Conservation (phyloP, 169 alveolate species). For the Plasmodium sp. region DNA sequence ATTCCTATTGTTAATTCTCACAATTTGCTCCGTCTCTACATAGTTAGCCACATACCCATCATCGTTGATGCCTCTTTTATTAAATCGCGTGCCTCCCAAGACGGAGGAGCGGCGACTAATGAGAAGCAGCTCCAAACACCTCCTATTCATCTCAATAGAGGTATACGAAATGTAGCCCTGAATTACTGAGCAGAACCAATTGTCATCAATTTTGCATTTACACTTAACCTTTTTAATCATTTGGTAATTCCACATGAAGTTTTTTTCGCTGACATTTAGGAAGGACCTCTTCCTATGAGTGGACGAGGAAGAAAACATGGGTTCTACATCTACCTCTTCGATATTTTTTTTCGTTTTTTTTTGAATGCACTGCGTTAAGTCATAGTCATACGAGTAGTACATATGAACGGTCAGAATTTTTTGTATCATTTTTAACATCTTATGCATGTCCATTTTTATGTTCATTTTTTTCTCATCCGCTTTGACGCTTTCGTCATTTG, state of each 20-base stretch:
- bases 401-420: slow-evolving; percentile 27
- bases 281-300: slow-evolving; percentile 1
- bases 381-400: slow-evolving; percentile 71
- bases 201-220: slow-evolving; percentile 62
- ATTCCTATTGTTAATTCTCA: slow-evolving; percentile 82
- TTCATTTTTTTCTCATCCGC: slow-evolving; percentile 33
- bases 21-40: slow-evolving; percentile 95
- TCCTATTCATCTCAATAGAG: slow-evolving; percentile 74
- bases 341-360: slow-evolving; percentile 36
- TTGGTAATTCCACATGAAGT: slow-evolving; percentile 65
- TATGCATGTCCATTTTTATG: slow-evolving; percentile 58
- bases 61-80: slow-evolving; percentile 94
- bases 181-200: slow-evolving; percentile 76
- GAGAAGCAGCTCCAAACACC: slow-evolving; percentile 79
- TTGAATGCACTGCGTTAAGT: slow-evolving; percentile 70
- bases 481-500: slow-evolving; percentile 11
- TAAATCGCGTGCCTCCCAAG: slow-evolving; percentile 96
- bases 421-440: slow-evolving; percentile 55
- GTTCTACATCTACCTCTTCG: slow-evolving; percentile 41
- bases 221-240: slow-evolving; percentile 59
- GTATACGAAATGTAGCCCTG: slow-evolving; percentile 84
- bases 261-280: slow-evolving; percentile 46
- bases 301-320: background rate
- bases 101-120: slow-evolving; percentile 94
- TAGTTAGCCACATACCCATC: slow-evolving; percentile 93